Evolutionary conservation across 495 filamentous ascomycete genomes (phyloP), one percentile per base, ranked within the genome.

Genomic region (Podospora australis): DNA sequence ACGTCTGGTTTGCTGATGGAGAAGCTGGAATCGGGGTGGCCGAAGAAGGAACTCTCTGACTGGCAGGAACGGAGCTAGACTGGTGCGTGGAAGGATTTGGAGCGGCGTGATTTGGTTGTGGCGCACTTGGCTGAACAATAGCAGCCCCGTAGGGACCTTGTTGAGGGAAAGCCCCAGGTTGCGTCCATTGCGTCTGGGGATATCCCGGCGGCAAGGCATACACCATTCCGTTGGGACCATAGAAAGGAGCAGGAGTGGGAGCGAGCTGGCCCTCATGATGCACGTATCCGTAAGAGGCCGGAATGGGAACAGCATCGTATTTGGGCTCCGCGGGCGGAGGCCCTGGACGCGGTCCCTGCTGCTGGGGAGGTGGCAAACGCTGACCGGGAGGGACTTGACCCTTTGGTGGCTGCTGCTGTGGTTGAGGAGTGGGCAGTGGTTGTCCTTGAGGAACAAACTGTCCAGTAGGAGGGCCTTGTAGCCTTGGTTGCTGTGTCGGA

Each of bases 261-360:
- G 59, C 65, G 2, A 66, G 29, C 16, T 59, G 52, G 3, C 70
- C 72, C 38, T 75, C 71, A 16, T 63, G 66, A 44, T 69, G 70
- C 16, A 74, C 72, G 34, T 69, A 61, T 2, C 62, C 53, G 49
- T 76, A 76, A 20, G 67, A 66, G 4, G 52, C 54, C 1, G 72
- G 72, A n/a, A 76, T 74, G 10, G 72, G 72, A 0, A 76, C 71
- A 24, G 57, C 55, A 3, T 60, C 67, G 40, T 76, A 76, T 22
- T 67, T 60, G 1, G 63, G 71, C 35, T 74, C 71, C 11, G 25
- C 34, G 0, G 32, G 50, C 8, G 34, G 40, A 2, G 51, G 48
- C 4, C 28, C 38, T 16, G 36, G 43, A 9, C 19, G 48, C 10
- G 45, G 53, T 3, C 8, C 36, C 35, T 46, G 44, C 6, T 51